Percentiles rank a stretch among this genome's conserved stretches.
These are phyloP conservation scores for Chaetomiaceae sp. DNA, from an alignment of 2,329 filamentous ascomycete genomes.

Conservation along the genomic window DNA sequence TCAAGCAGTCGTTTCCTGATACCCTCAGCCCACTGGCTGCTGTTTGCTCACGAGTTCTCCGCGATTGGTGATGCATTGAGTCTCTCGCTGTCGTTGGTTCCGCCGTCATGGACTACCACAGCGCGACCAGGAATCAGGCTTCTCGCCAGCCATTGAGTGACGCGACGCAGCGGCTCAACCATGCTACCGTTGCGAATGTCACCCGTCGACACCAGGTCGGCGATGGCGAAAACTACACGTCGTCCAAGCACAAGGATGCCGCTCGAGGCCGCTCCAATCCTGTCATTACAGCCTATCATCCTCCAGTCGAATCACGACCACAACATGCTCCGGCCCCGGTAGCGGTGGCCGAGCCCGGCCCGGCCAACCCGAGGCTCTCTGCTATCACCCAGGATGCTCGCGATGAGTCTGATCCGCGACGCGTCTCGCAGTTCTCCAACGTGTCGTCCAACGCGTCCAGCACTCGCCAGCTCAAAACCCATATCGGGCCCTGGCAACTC, in stretches of 20 bases:
- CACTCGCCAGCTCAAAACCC: conserved; percentile 49
- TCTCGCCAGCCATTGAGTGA: conserved; percentile 28
- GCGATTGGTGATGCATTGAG: conserved; percentile 7
- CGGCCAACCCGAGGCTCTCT: conserved; percentile 25
- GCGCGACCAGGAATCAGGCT: conserved; percentile 13
- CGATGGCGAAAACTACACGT: conserved; percentile 11
- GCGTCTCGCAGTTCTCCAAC: conserved; percentile 35
- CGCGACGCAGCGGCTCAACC: conserved; percentile 27
- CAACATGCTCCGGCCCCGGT: background rate
- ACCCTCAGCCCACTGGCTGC: too few species aligned
- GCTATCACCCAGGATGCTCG: conserved; percentile 29
- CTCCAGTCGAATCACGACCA: conserved; percentile 7
- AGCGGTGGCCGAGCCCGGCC: background rate
- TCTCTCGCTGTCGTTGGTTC: background rate
- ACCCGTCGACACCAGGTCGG: conserved; percentile 8
- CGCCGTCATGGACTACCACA: conserved; percentile 23
- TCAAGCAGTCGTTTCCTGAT: too few species aligned
- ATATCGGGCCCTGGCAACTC: conserved; percentile 90
- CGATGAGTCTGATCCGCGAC: conserved; percentile 27
- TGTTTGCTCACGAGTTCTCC: background rate
- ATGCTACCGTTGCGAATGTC: conserved; percentile 16
- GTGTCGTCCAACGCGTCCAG: conserved; percentile 31
- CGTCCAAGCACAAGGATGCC: conserved; percentile 12
- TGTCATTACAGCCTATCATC: background rate
- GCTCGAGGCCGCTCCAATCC: conserved; percentile 14